Base-by-base conservation (phyloP, 257 asterid species). In the Solanum tarapatanum region DNA sequence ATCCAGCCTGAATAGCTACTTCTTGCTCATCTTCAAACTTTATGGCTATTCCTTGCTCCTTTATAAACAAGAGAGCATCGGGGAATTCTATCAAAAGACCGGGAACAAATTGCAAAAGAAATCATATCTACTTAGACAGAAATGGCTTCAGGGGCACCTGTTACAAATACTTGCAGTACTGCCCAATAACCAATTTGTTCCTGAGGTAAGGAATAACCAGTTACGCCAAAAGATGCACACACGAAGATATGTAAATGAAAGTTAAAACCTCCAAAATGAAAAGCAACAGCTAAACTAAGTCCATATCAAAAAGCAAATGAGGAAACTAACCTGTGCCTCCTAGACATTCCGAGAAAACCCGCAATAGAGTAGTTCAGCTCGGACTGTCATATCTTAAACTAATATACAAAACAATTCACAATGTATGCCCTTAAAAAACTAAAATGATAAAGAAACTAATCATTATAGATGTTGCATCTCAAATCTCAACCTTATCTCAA, bases 31-130 rank as follows among this genome's bases (percentile, higher is more conserved):
- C 82, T 70, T 87, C 90, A 68, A 41, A 74, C 33, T 84, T 70
- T 4, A 80, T 45, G 86, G 3, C 39, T 43, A 26, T 26, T 8
- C 9, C 24, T 80, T 45, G 10, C 35, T 87, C 94, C 96, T 93
- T 75, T 79, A 84, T 80, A 74, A 55, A 89, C 55, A 77, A 77
- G 64, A 76, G 83, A 24, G 37, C 1, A 77, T 45, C 9, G 17
- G 6, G 23, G 66, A 79, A 43, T 60, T 43, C 84, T 12, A 12
- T 28, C 11, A 80, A 16, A 80, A 26, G 84, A 11, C 3, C 14
- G 5, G 33, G 37, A 79, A 24, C 37, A 41, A 33, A 79, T 0
- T 43, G n/a, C 24, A 0, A 79, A 43, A 39, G 60, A 37, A 76
- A 39, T 11, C 35, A 76, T 23, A 75, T 11, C 17, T 36, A 26